Base-by-base conservation (phyloP, 73 alveolate genomes). In the Tetrahymena borealis region DNA sequence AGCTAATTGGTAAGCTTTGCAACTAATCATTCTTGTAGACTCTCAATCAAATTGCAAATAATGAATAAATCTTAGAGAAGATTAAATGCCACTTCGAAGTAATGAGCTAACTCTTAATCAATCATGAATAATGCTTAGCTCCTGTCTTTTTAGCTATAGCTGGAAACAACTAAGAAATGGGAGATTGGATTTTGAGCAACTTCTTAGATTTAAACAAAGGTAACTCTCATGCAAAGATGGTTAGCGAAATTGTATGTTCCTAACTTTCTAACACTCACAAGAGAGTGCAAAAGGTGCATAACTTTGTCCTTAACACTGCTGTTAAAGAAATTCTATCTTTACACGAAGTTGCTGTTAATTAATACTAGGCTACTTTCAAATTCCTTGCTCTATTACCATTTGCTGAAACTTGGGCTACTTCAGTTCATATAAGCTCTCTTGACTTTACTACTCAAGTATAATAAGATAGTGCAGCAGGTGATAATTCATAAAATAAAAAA, bases 181-280 rank as follows among this genome's bases (percentile, higher is more conserved):
- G 95, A 32, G 95, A 93, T 85, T 93, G 95, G 95, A 78, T 93
- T 36, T 42, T 93, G 20, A 60, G 78, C 20, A 41, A 79, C 13
- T 60, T 93, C 32, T 35, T 93, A 32, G 95, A 93, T 40, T 60
- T 93, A 11, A 85, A 41, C 9, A 79, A 60, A 33, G 95, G 40
- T 79, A 78, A 91, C 40, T 91, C 95, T 79, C 95, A 93, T 85
- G 95, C 95, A 15, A 93, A 93, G 91, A 33, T 93, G 31, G 40
- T 90, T 35, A 92, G 93, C 10, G 95, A 93, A 40, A 93, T 93
- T 12, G 93, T 93, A 8, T 85, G 90, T 28, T 39, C 90, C 33
- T 85, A 79, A n/a, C 90, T 78, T 15, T 38, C 91, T 79, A 79
- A 85, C 40, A 24, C 90, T 79, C 39, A 38, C 31, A 92, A 93